Percentiles rank a stretch among this genome's conserved stretches.
These are phyloP conservation scores for Coprinopsis strossmayeri DNA, from an alignment of 768 basidiomycete genomes.

Conservation along the genomic window DNA sequence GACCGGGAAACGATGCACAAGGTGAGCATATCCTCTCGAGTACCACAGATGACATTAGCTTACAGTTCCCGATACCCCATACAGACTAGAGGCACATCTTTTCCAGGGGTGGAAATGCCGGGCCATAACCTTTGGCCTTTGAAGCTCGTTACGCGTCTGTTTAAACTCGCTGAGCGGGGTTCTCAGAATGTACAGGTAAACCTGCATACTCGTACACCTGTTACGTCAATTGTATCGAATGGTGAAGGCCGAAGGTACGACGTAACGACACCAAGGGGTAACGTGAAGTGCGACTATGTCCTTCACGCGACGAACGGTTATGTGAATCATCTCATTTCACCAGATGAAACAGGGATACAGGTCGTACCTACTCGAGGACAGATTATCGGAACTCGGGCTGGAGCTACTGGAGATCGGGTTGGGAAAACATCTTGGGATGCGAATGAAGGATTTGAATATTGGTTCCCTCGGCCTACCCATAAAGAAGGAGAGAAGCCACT, in stretches of 20 bases:
- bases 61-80: constrained; percentile 31
- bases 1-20: constrained; percentile 36
- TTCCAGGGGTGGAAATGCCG: constrained; percentile 48
- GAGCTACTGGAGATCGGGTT: constrained; percentile 30
- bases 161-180: constrained; percentile 13
- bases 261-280: constrained; percentile 44
- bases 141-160: constrained; percentile 72
- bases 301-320: constrained; percentile 89
- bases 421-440: constrained; percentile 42
- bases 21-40: constrained; percentile 25
- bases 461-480: constrained; percentile 62
- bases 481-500: constrained; percentile 37
- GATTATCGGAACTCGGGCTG: constrained; percentile 37
- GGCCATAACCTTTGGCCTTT: constrained; percentile 72
- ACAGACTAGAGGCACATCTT: constrained; percentile 40
- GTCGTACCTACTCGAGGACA: constrained; percentile 75
- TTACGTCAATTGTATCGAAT: not conserved
- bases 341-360: constrained; percentile 18
- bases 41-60: constrained; percentile 16
- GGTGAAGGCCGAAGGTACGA: constrained; percentile 3
- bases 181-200: not conserved
- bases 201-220: not conserved
- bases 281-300: constrained; percentile 51
- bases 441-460: constrained; percentile 61
- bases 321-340: constrained; percentile 66